phyloP scores from a whole-genome alignment of 2,329 filamentous ascomycete species.

The Aspergillus thermomutatus region DNA sequence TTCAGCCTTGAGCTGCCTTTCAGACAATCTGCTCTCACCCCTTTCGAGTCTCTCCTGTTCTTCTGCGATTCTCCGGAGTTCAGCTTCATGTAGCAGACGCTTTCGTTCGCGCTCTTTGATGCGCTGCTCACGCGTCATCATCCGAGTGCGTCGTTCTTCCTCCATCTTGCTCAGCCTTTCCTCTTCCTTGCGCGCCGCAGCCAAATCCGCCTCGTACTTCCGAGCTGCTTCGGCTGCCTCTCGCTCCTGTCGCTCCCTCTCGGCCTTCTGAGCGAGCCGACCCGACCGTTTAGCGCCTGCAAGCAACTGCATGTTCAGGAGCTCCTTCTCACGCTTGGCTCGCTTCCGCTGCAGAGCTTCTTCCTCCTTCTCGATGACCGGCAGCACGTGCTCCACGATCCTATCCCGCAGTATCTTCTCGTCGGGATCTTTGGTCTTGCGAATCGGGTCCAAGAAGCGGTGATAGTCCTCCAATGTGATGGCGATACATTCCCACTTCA shows the following conservation, averaged over 20 bases:
- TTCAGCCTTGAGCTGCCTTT: constrained; percentile 75
- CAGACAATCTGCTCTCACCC: constrained; percentile 64
- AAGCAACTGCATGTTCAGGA: constrained; percentile 78
- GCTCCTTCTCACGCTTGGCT: constrained; percentile 73
- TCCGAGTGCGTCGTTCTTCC: constrained; percentile 71
- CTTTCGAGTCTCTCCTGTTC: constrained; percentile 61
- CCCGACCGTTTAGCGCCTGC: constrained; percentile 94
- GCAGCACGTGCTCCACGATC: constrained; percentile 74
- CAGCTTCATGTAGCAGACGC: constrained; percentile 78
- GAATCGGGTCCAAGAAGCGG: constrained; percentile 65
- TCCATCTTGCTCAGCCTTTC: constrained; percentile 63
- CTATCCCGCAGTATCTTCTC: constrained; percentile 74
- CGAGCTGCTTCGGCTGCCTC: constrained; percentile 67
- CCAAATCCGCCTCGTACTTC: constrained; percentile 62
- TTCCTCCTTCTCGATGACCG: constrained; percentile 74
- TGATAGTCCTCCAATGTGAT: constrained; percentile 76
- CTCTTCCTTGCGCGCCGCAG: constrained; percentile 58
- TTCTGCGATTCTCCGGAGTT: constrained; percentile 74
- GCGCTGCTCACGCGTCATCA: constrained; percentile 80
- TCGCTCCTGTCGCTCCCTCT: constrained; percentile 72
- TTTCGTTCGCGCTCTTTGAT: constrained; percentile 81
- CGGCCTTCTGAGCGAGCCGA: constrained; percentile 75
- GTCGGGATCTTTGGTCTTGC: constrained; percentile 75
- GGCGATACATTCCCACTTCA: constrained; percentile 88
- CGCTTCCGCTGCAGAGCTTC: constrained; percentile 67